Evolutionary conservation across 768 basidiomycete species (phyloP).

Genomic region (Zangia roseola): DNA sequence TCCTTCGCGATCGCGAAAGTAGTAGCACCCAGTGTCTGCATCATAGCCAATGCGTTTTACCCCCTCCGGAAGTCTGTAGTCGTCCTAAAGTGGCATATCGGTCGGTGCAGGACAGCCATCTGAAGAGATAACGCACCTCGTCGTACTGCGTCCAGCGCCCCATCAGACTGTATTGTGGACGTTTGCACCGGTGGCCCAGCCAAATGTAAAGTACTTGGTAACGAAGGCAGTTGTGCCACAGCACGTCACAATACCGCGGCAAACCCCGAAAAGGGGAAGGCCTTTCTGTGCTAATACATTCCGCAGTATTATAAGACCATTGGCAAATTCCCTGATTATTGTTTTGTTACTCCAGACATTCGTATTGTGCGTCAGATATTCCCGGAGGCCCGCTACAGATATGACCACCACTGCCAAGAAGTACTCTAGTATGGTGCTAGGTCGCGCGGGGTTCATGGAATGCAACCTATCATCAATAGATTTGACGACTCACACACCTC

Average conservation of each 20-base stretch:
- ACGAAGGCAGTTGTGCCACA: constrained; percentile 1
- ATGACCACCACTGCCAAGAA: too few relatives aligned
- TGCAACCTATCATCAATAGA: too few relatives aligned
- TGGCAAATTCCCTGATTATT: too few relatives aligned
- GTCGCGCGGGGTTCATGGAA: too few relatives aligned
- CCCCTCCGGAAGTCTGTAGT: constrained; percentile 52
- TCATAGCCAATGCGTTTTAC: constrained; percentile 74
- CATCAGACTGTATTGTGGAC: constrained; percentile 20
- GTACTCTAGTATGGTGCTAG: too few relatives aligned
- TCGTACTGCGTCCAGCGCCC: constrained; percentile 41
- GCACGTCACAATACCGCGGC: constrained; percentile 8
- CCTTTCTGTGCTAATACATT: too few relatives aligned
- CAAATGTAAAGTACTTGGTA: constrained; percentile 5
- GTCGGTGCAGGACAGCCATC: neutral
- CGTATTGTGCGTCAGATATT: too few relatives aligned
- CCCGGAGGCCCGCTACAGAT: too few relatives aligned
- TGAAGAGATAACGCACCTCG: constrained; percentile 17
- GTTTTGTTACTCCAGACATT: too few relatives aligned
- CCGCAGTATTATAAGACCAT: too few relatives aligned
- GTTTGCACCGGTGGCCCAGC: constrained; percentile 20
- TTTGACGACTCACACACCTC: too few relatives aligned
- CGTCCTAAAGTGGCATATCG: constrained; percentile 36
- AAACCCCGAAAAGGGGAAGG: constrained; percentile 24
- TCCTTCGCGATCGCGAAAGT: constrained; percentile 58
- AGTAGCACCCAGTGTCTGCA: constrained; percentile 64